Evolutionary conservation across 768 basidiomycete genomes (phyloP), one percentile per base, ranked within the genome.

Genomic region (Amanita inopinata): DNA sequence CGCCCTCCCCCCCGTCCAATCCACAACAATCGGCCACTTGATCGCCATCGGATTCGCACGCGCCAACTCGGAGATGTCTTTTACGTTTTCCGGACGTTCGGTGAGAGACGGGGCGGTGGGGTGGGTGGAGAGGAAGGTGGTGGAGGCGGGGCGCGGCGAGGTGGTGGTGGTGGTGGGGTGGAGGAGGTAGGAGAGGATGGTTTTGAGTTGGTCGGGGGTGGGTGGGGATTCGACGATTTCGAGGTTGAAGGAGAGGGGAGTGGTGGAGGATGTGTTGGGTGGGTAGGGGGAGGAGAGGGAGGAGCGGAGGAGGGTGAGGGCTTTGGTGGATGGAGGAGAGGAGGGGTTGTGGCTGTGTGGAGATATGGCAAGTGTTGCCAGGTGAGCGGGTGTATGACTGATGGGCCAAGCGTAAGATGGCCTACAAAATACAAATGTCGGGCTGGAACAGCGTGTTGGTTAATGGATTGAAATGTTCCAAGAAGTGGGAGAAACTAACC

Each of bases 1-100:
- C 7, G 76, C 82, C 31, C 67, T 67, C 1, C 85, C 85, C 17
- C 66, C 70, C 11, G 65, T 60, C 85, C 85, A 88, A 50, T 88
- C 78, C 1, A 88, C 85, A 0, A 88, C 81, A 34, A 88, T 71
- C 0, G 85, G 85, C 83, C 83, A 88, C 49, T 77, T 83, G 50
- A 86, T 58, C 11, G 73, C 75, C 10, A 65, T 66, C 1, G 78
- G 80, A 44, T 78, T 77, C 57, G 66, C 64, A 33, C 61, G 51
- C 0, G 67, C 82, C 7, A 84, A 65, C 20, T 68, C 60, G 2
- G 62, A 62, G 6, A 87, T 62, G 5, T 59, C 70, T 4, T 67
- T 58, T 0, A 71, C 50, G 19, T 59, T 70, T 19, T 57, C 54
- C 0, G 66, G 64, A 2, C 54, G 50, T 5, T 73, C 63, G 0